Evolutionary conservation across 2,329 filamentous ascomycete species (phyloP), one percentile per base, ranked within the genome.

Genomic region (Ophiocordyceps robertsii): DNA sequence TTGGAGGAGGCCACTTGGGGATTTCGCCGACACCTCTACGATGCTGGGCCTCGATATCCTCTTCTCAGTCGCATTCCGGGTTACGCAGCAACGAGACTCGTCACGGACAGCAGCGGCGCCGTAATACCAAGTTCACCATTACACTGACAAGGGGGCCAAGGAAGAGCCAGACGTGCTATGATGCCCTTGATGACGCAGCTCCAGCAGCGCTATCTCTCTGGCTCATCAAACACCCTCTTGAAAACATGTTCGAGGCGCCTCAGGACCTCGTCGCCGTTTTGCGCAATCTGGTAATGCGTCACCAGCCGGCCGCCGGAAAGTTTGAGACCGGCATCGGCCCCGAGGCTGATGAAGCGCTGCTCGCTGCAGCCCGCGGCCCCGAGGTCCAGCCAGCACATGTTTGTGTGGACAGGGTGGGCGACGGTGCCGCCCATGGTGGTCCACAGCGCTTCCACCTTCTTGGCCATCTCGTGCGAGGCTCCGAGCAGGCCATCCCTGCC

Each of bases 381-480:
- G 14, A 92, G 65, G 58, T 93, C 81, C 44, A 93, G 55, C 86
- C 85, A 94, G 30, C 86, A 77, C 84, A 94, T 93, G 63, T 94
- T 94, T n/a, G 87, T 93, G 56, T 94, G 80, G 1, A 84, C 80
- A 0, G 83, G 81, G 45, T 80, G 69, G 17, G 70, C 61, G 44
- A 87, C 62, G 60, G 73, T 76, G 1, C 86, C 87, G 5, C 86
- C 86, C 41, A 80, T 66, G 14, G 63, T 64, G 6, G 67, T 72
- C 87, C 87, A 94, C 49, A 83, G 59, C n/a, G 66, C 66, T 71
- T 82, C 85, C 36, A 82, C 63, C 50, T 64, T 67, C 56, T 71
- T 74, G 0, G 85, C 83, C 43, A 73, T 73, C 37, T 65, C 63
- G 57, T 90, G 83, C 4, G 72, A 75, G 14, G 62, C 63, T 27